Evolutionary conservation across 2,329 filamentous ascomycete species (phyloP), one percentile per base, ranked within the genome.

Genomic region (Reticulascus tulasneorum): DNA sequence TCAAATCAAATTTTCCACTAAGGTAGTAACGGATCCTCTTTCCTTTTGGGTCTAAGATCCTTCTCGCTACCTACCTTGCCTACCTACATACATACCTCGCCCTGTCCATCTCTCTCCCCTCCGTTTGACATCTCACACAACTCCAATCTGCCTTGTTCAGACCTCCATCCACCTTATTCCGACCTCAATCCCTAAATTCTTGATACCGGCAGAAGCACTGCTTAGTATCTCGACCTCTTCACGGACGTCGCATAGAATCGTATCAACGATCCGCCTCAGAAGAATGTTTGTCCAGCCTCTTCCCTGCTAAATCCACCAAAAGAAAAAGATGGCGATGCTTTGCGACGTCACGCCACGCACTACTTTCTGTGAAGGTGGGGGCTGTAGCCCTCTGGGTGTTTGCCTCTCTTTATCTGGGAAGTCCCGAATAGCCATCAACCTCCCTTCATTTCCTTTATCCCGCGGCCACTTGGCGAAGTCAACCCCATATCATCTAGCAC

Each of bases 131-230:
- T 40, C 26, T 42, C 37, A 28, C 23, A 18, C 30, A 33, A 27
- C 37, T 37, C 37, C 40, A 35, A 28, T 23, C 40, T 42, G 28
- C 40, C 29, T 42, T 40, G 35, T 40, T 29, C 36, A 15, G 21
- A 23, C 29, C 38, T 40, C 36, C 37, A 35, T 42, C 40, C 40
- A 33, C 40, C 40, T 33, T 36, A 40, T 26, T 40, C 37, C 31
- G 36, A 40, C 28, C 32, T 32, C 27, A 23, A 35, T n/a, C n/a
- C n/a, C n/a, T n/a, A n/a, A n/a, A n/a, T n/a, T n/a, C n/a, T n/a
- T n/a, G n/a, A n/a, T n/a, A n/a, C n/a, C n/a, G n/a, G n/a, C n/a
- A n/a, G n/a, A n/a, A n/a, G n/a, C n/a, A n/a, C n/a, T n/a, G 33
- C 25, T 35, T 18, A n/a, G 33, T 35, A 35, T 30, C 19, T 35